Conservation (phyloP, 345 rosid species). For the Raphanus sativus region DNA sequence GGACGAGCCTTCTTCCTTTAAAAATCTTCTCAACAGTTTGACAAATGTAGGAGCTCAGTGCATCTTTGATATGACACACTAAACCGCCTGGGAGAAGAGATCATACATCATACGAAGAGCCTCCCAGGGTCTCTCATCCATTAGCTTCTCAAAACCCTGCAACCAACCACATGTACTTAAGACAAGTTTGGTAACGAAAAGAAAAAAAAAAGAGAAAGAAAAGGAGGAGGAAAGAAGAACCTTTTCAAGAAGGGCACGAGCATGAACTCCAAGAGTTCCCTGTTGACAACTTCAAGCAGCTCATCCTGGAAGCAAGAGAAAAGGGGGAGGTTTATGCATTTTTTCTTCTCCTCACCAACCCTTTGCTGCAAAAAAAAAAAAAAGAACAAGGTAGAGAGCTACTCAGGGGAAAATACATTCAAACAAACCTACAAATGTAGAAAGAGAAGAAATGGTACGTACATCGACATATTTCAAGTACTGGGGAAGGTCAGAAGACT, state of each 20-base stretch:
- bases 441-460: neutral
- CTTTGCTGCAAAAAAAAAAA: neutral
- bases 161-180: too few species aligned
- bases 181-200: too few species aligned
- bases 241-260: neutral
- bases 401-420: neutral
- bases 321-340: neutral
- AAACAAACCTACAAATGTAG: neutral
- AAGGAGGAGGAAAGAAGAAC: neutral
- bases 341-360: neutral
- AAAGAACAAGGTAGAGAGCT: neutral
- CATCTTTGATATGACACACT: neutral
- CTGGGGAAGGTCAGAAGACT: neutral
- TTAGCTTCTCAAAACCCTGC: neutral
- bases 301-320: neutral
- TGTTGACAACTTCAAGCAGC: neutral
- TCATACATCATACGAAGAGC: neutral
- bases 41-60: neutral
- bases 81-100: neutral
- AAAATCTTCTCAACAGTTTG: neutral
- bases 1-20: neutral
- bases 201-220: too few species aligned
- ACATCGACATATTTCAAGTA: neutral
- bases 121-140: neutral
- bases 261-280: neutral